These are phyloP conservation scores for Tardiomyces depauwii DNA, from an alignment of 1,139 yeast species.

Conservation along the genomic window DNA sequence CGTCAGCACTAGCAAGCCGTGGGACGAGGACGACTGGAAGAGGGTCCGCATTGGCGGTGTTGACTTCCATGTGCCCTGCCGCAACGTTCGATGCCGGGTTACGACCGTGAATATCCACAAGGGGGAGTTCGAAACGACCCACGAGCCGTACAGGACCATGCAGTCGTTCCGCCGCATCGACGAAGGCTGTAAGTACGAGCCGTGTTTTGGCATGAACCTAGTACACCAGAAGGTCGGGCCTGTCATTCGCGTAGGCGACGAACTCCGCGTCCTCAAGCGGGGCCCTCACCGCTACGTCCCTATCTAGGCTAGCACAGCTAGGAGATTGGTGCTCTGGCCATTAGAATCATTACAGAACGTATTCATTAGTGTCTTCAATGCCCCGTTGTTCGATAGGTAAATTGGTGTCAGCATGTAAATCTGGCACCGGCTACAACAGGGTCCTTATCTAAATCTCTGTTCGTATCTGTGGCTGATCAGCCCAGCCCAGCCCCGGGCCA, in stretches of 20 bases:
- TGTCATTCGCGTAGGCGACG: constrained; percentile 22
- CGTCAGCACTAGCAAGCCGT: constrained; percentile 20
- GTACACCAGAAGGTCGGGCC: constrained; percentile 21
- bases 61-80: constrained; percentile 22
- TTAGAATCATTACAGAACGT: too few species aligned
- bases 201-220: constrained; percentile 32
- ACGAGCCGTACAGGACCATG: constrained; percentile 27
- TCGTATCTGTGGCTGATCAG: neutral
- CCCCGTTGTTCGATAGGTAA: too few species aligned
- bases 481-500: too few species aligned
- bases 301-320: too few species aligned
- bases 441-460: too few species aligned
- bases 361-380: too few species aligned
- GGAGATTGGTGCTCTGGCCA: too few species aligned
- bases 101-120: constrained; percentile 28
- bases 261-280: constrained; percentile 8
- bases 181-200: constrained; percentile 21
- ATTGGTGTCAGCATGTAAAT: too few species aligned
- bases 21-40: constrained; percentile 31
- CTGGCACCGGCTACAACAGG: too few species aligned
- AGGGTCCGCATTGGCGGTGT: constrained; percentile 19
- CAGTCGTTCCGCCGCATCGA: constrained; percentile 30
- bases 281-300: neutral
- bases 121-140: constrained; percentile 25
- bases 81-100: constrained; percentile 30